Evolutionary conservation across 345 rosid genomes (phyloP), one percentile per base, ranked within the genome.

Genomic region (Mallotus nudiflorus): DNA sequence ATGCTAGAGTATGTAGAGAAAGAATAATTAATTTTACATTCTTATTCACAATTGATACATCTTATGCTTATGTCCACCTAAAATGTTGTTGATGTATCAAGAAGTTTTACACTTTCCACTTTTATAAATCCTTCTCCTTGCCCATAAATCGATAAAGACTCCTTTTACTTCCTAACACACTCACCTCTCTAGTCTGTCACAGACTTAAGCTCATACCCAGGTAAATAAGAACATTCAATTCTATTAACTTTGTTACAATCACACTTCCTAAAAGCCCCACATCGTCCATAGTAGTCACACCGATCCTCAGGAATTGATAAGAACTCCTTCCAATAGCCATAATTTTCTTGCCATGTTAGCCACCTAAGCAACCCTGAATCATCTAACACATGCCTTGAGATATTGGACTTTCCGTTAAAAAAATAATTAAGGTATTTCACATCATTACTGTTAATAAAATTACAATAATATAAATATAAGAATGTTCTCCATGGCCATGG

Each of bases 201-300:
- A 4, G 22, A 20, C 24, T 33, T 62, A 5, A 73, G 73, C 16
- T 68, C 48, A 18, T 45, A 68, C n/a, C 77, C 77, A 3, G 77
- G 73, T 20, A 74, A 27, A 20, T 73, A 74, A 19, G 66, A 6
- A 35, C 77, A 73, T 29, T 52, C 79, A 53, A 67, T 71, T 13
- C 9, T 48, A 37, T 15, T 33, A 52, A 33, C 60, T 45, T 18
- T 58, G 24, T 31, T 27, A 25, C 50, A 22, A 44, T 54, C 62
- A n/a, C 70, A 73, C 13, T 6, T 3, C 5, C 72, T 18, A 15
- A 19, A 22, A 10, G 44, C 14, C 18, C 78, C 78, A 55, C 78
- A 74, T 1, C n/a, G 10, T 45, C 78, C 69, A 52, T 68, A 68
- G 4, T 0, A 11, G 0, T 74, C 62, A 50, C 77, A 73, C 3